Evolutionary conservation across 164 flowering plant genomes (phyloP).

Genomic region (Cinnamomum chago): DNA sequence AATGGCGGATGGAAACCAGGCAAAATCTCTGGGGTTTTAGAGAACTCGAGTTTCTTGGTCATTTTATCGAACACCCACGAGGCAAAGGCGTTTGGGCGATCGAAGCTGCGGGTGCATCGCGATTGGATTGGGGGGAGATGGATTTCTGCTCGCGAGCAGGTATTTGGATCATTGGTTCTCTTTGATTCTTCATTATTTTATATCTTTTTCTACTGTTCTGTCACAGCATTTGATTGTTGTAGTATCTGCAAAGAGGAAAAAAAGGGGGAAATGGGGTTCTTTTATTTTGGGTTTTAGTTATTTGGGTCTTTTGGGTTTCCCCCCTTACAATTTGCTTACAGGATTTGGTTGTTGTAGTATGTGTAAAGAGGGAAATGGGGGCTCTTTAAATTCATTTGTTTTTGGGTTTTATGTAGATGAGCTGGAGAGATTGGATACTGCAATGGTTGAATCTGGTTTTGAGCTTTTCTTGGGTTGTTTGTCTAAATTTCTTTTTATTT

Average conservation of each 20-base stretch:
- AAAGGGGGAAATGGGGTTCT: background rate
- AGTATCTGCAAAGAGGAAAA: background rate
- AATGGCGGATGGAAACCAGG: constrained; percentile 96
- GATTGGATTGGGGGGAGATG: constrained; percentile 77
- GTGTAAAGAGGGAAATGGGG: too few relatives aligned
- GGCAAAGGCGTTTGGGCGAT: constrained; percentile 37
- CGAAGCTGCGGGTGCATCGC: constrained; percentile 53
- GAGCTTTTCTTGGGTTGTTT: too few relatives aligned
- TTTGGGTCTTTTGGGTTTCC: background rate
- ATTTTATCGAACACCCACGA: constrained; percentile 49
- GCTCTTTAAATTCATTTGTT: background rate
- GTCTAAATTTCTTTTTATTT: too few relatives aligned
- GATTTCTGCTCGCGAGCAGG: constrained; percentile 24
- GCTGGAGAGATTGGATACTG: background rate
- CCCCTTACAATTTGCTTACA: background rate
- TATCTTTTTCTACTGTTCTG: too few relatives aligned
- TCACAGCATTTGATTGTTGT: too few relatives aligned
- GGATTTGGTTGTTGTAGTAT: too few relatives aligned
- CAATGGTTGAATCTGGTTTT: too few relatives aligned
- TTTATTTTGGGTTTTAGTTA: background rate
- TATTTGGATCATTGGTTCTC: too few relatives aligned
- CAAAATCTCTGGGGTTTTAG: constrained; percentile 38
- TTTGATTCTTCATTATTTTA: background rate
- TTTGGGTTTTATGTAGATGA: background rate
- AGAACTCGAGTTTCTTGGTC: constrained; percentile 37